Evolutionary conservation across 2,329 filamentous ascomycete genomes (phyloP).

Genomic region (Cercospora sojina): DNA sequence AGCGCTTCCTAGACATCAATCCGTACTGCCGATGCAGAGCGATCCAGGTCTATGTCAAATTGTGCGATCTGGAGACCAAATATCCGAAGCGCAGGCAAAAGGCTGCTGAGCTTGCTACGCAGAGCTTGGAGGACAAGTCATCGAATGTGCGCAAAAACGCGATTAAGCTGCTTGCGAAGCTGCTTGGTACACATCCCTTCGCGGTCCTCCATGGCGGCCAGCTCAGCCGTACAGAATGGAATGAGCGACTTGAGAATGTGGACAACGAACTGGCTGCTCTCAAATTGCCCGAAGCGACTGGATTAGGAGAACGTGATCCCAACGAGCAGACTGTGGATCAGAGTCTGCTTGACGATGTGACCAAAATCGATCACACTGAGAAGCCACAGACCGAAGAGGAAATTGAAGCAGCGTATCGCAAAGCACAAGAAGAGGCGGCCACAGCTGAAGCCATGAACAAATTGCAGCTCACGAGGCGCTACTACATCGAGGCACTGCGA

Average conservation of each 20-base stretch:
- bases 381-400: slow-evolving; percentile 76
- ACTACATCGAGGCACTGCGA: slow-evolving; percentile 87
- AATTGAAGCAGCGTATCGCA: slow-evolving; percentile 69
- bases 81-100: slow-evolving; percentile 88
- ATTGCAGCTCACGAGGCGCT: slow-evolving; percentile 81
- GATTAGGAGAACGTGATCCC: slow-evolving; percentile 64
- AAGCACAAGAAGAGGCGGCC: slow-evolving; percentile 80
- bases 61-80: slow-evolving; percentile 94
- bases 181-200: slow-evolving; percentile 94
- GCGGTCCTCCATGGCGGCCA: slow-evolving; percentile 87
- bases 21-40: slow-evolving; percentile 90
- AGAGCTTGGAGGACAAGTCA: slow-evolving; percentile 94
- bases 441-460: slow-evolving; percentile 86
- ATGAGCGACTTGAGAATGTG: slow-evolving; percentile 74
- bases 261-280: slow-evolving; percentile 78
- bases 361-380: slow-evolving; percentile 67
- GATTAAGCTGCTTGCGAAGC: slow-evolving; percentile 81
- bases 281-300: slow-evolving; percentile 77
- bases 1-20: slow-evolving; percentile 93
- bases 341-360: slow-evolving; percentile 81
- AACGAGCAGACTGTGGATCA: slow-evolving; percentile 71
- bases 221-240: slow-evolving; percentile 83
- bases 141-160: slow-evolving; percentile 95
- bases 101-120: slow-evolving; percentile 80
- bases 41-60: slow-evolving; percentile 87